These are phyloP conservation scores for Endogone sp. DNA, from an alignment of 192 early-diverging fungal species.

Conservation along the genomic window DNA sequence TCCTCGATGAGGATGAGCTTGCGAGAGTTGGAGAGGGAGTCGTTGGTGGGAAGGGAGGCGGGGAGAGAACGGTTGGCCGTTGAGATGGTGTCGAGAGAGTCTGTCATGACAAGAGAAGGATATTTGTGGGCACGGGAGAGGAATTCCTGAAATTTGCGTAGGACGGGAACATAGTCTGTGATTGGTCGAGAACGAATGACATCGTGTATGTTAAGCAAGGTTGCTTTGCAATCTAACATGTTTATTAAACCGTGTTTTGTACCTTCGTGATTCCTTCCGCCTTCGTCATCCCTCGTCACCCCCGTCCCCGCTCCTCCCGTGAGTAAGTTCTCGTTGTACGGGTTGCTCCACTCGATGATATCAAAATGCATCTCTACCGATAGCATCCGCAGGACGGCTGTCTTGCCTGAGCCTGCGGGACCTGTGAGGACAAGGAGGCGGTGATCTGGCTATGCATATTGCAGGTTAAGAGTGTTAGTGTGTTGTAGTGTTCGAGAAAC, in stretches of 20 bases:
- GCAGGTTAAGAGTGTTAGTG: too few species aligned
- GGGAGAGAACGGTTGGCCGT: too few species aligned
- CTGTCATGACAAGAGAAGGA: conserved; percentile 22
- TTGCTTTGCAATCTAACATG: too few species aligned
- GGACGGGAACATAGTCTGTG: conserved; percentile 35
- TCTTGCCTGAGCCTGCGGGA: conserved; percentile 64
- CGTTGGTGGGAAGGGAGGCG: neutral
- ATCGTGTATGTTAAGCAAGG: neutral
- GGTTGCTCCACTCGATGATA: conserved; percentile 63
- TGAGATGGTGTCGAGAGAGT: neutral
- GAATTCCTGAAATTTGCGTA: conserved; percentile 49
- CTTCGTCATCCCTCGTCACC: too few species aligned
- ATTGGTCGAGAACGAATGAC: neutral
- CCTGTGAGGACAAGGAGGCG: conserved; percentile 52
- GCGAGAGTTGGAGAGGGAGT: conserved; percentile 6
- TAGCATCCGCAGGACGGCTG: conserved; percentile 51
- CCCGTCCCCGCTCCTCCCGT: too few species aligned
- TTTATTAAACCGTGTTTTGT: too few species aligned
- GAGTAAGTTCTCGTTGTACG: conserved; percentile 7
- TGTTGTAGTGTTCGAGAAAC: conserved; percentile 21
- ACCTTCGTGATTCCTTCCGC: too few species aligned
- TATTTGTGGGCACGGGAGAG: conserved; percentile 48
- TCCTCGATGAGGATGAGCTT: conserved; percentile 59
- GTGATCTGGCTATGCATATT: too few species aligned
- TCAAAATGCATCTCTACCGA: conserved; percentile 46